A percentile compares a stretch with the other conserved stretches of the same genome.
Conservation (phyloP, 768 basidiomycete genomes). For the Hygrophorus pudorinus region DNA sequence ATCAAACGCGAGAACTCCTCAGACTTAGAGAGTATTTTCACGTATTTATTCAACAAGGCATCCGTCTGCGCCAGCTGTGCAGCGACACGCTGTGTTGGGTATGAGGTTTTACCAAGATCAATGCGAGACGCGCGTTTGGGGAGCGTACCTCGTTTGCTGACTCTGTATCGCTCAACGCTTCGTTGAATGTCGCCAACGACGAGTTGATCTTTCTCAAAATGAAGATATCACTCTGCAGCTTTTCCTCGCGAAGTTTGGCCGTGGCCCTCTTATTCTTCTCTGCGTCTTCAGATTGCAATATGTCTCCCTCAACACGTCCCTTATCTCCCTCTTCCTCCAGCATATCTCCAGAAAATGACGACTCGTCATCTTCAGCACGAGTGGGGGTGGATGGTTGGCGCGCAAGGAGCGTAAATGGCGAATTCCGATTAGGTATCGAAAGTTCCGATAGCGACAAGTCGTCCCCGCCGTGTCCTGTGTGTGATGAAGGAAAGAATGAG, state of each 20-base stretch:
- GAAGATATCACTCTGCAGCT: slow-evolving; percentile 63
- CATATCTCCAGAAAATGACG: slow-evolving; percentile 2
- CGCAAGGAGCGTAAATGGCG: slow-evolving; percentile 22
- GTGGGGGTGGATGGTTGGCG: slow-evolving; percentile 9
- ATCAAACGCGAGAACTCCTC: slow-evolving; percentile 60
- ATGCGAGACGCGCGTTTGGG: slow-evolving; percentile 12
- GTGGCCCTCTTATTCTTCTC: slow-evolving; percentile 8
- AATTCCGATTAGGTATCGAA: slow-evolving; percentile 28
- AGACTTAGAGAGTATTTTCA: slow-evolving; percentile 56
- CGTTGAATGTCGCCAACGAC: slow-evolving; percentile 57
- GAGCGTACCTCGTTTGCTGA: slow-evolving; percentile 23
- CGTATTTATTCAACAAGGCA: slow-evolving; percentile 65
- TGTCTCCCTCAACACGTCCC: background rate
- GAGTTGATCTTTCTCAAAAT: slow-evolving; percentile 65
- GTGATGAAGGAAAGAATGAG: slow-evolving; percentile 16
- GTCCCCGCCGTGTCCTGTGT: slow-evolving; percentile 32
- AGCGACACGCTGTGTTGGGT: slow-evolving; percentile 43
- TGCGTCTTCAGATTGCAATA: slow-evolving; percentile 1
- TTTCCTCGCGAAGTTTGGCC: slow-evolving; percentile 48
- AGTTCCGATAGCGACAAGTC: slow-evolving; percentile 53
- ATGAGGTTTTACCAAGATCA: background rate
- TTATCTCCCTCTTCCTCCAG: slow-evolving; percentile 5
- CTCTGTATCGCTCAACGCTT: slow-evolving; percentile 52
- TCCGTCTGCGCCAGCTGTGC: slow-evolving; percentile 63
- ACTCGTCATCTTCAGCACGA: slow-evolving; percentile 5